phyloP scores from a whole-genome alignment of 805 yeast species.

The Metschnikowia drakensbergensis region DNA sequence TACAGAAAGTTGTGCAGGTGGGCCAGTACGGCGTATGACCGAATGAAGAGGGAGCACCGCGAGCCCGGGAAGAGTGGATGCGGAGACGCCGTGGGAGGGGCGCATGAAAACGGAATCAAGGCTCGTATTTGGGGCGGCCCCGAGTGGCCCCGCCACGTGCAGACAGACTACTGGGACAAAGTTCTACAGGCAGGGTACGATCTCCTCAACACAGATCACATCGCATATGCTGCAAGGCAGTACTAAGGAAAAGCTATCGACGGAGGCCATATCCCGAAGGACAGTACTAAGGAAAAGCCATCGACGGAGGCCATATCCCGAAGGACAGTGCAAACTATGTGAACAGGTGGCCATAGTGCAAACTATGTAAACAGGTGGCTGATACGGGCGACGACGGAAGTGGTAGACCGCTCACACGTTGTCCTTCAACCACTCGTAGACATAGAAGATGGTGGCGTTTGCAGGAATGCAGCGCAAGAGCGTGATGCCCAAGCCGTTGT shows the following conservation, averaged over 20 bases:
- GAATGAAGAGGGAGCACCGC: conserved; percentile 15
- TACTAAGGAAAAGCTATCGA: not conserved
- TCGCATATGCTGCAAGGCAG: conserved; percentile 34
- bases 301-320: not conserved
- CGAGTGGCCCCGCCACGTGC: conserved; percentile 53
- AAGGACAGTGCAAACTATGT: no score
- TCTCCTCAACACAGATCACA: conserved; percentile 60
- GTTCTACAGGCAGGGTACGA: conserved; percentile 49
- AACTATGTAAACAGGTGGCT: no score
- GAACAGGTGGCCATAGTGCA: no score
- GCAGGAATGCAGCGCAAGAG: conserved; percentile 82
- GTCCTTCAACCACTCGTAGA: conserved; percentile 62
- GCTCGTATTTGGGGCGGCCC: conserved; percentile 74
- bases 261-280: not conserved
- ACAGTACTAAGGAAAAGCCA: not conserved
- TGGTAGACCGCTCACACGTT: conserved; percentile 14
- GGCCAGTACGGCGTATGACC: conserved; percentile 43
- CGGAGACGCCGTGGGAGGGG: conserved; percentile 28
- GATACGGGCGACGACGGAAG: no score
- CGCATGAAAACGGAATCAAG: conserved; percentile 49
- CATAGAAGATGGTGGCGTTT: conserved; percentile 78
- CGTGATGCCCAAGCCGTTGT: conserved; percentile 83
- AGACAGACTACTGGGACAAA: conserved; percentile 48
- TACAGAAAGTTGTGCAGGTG: conserved; percentile 31
- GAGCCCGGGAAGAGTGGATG: conserved; percentile 12